These are phyloP conservation scores for Diospyros lotus DNA, from an alignment of 148 eudicot species.

Conservation along the genomic window DNA sequence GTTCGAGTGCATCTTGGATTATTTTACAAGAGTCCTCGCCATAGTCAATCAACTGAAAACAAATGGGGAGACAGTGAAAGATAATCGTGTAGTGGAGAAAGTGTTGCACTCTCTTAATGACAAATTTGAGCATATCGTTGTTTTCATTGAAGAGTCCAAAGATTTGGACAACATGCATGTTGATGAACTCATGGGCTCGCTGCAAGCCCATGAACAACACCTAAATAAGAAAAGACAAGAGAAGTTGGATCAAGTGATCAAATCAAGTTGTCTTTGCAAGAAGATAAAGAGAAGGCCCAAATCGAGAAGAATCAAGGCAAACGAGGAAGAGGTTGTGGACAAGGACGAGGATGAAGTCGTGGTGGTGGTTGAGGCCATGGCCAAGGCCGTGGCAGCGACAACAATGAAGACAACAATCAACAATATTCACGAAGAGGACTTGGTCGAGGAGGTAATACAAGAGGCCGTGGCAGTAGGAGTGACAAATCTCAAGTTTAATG, in stretches of 20 bases:
- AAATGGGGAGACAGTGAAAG: background rate
- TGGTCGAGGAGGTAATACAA: too few relatives aligned
- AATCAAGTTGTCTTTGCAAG: background rate
- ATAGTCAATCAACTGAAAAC: constrained; percentile 9
- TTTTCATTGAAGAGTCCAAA: background rate
- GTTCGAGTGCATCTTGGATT: background rate
- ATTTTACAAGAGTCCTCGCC: background rate
- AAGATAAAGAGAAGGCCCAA: background rate
- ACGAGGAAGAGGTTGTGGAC: background rate
- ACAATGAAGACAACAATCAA: too few relatives aligned
- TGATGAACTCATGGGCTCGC: background rate
- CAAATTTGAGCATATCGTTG: background rate
- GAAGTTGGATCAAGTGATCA: background rate
- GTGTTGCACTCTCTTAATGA: background rate
- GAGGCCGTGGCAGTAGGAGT: background rate
- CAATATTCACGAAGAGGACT: background rate
- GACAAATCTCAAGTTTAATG: too few relatives aligned
- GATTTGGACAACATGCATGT: background rate
- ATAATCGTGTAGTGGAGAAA: too few relatives aligned
- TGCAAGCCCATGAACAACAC: background rate
- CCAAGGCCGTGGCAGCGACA: background rate
- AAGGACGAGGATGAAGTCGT: background rate
- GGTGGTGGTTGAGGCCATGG: background rate
- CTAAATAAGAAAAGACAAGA: background rate
- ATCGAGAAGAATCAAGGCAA: too few relatives aligned